Evolutionary conservation across 306 rosid species (phyloP).

Genomic region (Inga laurina): DNA sequence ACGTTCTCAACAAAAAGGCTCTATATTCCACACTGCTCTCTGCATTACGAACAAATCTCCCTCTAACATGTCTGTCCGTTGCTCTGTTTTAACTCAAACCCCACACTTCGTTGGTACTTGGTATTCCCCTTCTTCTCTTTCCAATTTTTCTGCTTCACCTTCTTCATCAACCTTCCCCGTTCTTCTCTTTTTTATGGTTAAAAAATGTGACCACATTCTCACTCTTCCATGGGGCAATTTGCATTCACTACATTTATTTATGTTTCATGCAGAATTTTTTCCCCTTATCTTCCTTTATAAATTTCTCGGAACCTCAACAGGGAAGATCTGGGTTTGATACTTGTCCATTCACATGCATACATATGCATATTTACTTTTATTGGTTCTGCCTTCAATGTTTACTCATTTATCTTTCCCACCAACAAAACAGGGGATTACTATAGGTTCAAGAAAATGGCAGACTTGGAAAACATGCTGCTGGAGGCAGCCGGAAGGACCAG

Average conservation of each 20-base stretch:
- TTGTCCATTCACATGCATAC: neutral
- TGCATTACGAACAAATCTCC: neutral
- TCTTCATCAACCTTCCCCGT: neutral
- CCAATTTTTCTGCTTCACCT: neutral
- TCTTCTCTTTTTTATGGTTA: neutral
- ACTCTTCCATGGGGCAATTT: neutral
- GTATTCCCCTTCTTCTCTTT: neutral
- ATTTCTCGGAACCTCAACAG: neutral
- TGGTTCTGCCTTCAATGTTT: neutral
- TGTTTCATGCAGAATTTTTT: neutral
- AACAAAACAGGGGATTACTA: neutral
- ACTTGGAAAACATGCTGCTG: conserved; percentile 69
- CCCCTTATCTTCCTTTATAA: neutral
- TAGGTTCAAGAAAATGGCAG: conserved; percentile 43
- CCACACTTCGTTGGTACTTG: neutral
- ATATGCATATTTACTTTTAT: neutral
- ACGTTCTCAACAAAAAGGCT: neutral
- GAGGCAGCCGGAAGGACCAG: conserved; percentile 72
- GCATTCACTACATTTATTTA: neutral
- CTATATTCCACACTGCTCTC: conserved; percentile 4
- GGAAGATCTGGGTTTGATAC: neutral
- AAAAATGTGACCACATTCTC: neutral
- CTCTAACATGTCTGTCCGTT: neutral
- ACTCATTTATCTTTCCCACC: neutral
- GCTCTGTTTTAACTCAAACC: neutral